Conservation (phyloP, 495 filamentous ascomycete species). For the Hypoxylon cercidicola region DNA sequence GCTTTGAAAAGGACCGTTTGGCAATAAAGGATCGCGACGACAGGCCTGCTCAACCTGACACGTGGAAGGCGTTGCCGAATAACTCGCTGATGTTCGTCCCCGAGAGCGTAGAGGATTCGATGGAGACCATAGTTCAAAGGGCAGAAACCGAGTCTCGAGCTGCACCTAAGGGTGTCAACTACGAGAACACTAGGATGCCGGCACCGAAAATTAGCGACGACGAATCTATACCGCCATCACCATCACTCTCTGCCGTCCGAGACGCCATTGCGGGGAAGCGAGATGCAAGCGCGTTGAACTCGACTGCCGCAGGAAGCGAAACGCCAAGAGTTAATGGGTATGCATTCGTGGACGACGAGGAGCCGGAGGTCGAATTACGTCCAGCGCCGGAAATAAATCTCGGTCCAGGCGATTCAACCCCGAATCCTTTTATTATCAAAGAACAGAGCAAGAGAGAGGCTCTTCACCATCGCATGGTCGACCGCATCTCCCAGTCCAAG, state of each 20-base stretch:
- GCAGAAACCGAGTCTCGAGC: constrained; percentile 77
- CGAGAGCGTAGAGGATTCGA: constrained; percentile 72
- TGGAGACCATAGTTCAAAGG: constrained; percentile 72
- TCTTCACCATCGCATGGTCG: constrained; percentile 91
- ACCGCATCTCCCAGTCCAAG: constrained; percentile 79
- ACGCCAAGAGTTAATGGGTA: constrained; percentile 94
- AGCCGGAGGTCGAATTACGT: constrained; percentile 52
- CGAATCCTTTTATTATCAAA: constrained; percentile 84
- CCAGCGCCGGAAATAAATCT: constrained; percentile 56
- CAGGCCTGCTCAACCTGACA: constrained; percentile 80
- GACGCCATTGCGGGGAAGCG: constrained; percentile 86
- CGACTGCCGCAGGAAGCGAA: constrained; percentile 68
- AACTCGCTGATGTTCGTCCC: constrained; percentile 93
- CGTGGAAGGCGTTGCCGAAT: constrained; percentile 76
- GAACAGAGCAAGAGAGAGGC: constrained; percentile 82
- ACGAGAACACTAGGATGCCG: constrained; percentile 83
- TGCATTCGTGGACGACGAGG: constrained; percentile 89
- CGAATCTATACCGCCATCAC: constrained; percentile 70
- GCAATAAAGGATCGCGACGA: constrained; percentile 71
- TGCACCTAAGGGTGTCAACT: constrained; percentile 78
- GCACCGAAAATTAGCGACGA: constrained; percentile 44
- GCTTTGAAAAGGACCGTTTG: constrained; percentile 62
- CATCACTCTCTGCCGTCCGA: constrained; percentile 84
- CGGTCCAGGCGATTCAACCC: constrained; percentile 68
- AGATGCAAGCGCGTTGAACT: constrained; percentile 71